Percentiles rank a stretch among this genome's conserved stretches.
Conservation (phyloP, 2,329 filamentous ascomycete genomes). For the Colletotrichum neosansevieriae region DNA sequence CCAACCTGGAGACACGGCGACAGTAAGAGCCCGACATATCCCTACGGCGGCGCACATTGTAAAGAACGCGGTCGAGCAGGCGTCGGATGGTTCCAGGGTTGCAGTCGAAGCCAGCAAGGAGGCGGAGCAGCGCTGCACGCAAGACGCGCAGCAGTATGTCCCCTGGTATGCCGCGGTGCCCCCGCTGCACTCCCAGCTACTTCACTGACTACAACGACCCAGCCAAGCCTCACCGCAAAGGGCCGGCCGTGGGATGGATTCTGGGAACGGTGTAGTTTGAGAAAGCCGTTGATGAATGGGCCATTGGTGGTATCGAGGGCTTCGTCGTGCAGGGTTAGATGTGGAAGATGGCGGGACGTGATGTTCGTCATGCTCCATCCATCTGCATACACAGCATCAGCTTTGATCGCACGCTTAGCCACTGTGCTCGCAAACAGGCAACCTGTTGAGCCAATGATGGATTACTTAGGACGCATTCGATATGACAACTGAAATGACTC, state of each 20-base stretch:
- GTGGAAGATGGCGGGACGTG: too few relatives aligned
- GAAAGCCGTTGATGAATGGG: not conserved
- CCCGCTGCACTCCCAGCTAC: not conserved
- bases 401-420: too few relatives aligned
- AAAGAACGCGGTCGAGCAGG: not conserved
- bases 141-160: not conserved
- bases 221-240: not conserved
- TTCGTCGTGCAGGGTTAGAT: not conserved
- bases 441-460: too few relatives aligned
- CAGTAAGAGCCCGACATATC: too few relatives aligned
- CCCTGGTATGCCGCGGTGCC: not conserved
- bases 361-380: too few relatives aligned
- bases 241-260: not conserved
- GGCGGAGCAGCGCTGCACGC: not conserved
- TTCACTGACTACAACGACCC: not conserved
- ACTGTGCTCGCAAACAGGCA: too few relatives aligned
- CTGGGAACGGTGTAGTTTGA: not conserved
- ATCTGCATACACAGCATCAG: too few relatives aligned
- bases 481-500: too few relatives aligned
- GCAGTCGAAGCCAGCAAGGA: not conserved
- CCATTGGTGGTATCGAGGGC: not conserved
- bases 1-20: not conserved
- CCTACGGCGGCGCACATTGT: not conserved
- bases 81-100: rapidly evolving
- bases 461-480: too few relatives aligned